Evolutionary conservation across 148 eudicot genomes (phyloP).

Genomic region (Mesembryanthemum crystallinum): DNA sequence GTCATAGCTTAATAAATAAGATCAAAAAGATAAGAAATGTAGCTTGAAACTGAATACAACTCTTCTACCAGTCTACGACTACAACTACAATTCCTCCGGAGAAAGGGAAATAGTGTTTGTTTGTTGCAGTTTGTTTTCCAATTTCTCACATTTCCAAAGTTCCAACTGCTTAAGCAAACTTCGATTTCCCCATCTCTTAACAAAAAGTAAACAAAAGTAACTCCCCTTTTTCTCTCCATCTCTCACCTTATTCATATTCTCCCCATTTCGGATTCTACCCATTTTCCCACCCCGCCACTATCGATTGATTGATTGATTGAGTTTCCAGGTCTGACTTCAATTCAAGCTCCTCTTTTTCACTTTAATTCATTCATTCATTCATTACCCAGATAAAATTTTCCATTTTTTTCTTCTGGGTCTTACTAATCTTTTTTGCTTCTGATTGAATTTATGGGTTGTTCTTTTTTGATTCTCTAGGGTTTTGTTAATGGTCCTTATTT

Average conservation of each 20-base stretch:
- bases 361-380: neutral
- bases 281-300: neutral
- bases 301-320: too few species aligned
- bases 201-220: neutral
- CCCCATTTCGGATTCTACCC: neutral
- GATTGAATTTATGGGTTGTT: neutral
- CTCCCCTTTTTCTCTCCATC: neutral
- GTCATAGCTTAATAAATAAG: too few species aligned
- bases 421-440: neutral
- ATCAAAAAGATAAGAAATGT: too few species aligned
- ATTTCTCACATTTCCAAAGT: too few species aligned
- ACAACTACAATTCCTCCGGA: too few species aligned
- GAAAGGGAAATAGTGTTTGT: neutral
- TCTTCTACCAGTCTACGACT: too few species aligned
- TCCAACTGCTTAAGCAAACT: conserved; percentile 5
- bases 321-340: conserved; percentile 8
- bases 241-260: neutral
- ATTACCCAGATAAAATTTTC: neutral
- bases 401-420: neutral
- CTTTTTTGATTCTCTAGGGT: neutral
- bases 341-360: neutral
- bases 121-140: too few species aligned
- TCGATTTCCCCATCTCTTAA: neutral
- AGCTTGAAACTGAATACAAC: too few species aligned
- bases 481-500: neutral